Conservation (phyloP, 2,329 filamentous ascomycete species). For the Cladophialophora chaetospira region DNA sequence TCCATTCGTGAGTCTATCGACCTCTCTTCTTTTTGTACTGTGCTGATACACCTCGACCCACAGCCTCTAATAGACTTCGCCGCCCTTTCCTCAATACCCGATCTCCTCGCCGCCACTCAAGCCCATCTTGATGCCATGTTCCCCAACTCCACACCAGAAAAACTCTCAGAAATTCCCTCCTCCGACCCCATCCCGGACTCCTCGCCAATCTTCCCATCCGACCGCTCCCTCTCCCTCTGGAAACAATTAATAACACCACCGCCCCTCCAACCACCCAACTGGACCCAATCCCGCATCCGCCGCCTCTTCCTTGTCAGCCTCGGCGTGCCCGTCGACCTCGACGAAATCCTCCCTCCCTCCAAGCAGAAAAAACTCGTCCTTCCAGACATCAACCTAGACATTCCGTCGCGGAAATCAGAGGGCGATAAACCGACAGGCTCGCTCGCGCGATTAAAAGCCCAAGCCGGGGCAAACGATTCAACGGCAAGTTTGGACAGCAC, state of each 20-base stretch:
- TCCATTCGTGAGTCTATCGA: slow-evolving; percentile 34
- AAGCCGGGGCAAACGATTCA: slow-evolving; percentile 37
- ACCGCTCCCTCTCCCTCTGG: slow-evolving; percentile 88
- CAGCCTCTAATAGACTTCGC: slow-evolving; percentile 54
- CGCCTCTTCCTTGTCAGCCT: slow-evolving; percentile 94
- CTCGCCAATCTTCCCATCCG: slow-evolving; percentile 73
- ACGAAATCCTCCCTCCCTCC: slow-evolving; percentile 93
- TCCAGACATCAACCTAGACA: slow-evolving; percentile 69
- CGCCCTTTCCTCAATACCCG: slow-evolving; percentile 50
- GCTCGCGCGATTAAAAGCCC: slow-evolving; percentile 38
- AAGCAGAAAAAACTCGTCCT: slow-evolving; percentile 98
- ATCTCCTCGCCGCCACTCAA: slow-evolving; percentile 44
- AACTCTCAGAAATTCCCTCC: slow-evolving; percentile 37
- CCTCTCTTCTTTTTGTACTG: slow-evolving; percentile 21
- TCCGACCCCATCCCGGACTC: slow-evolving; percentile 44
- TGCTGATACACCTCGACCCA: slow-evolving; percentile 6
- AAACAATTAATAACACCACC: slow-evolving; percentile 93
- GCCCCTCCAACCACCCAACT: slow-evolving; percentile 91
- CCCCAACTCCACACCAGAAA: slow-evolving; percentile 42
- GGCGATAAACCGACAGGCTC: slow-evolving; percentile 55
- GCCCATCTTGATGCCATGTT: slow-evolving; percentile 48
- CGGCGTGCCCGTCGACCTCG: slow-evolving; percentile 91
- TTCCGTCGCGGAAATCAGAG: slow-evolving; percentile 58
- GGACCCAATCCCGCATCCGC: slow-evolving; percentile 93
- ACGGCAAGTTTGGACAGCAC: slow-evolving; percentile 37